Evolutionary conservation across 306 rosid genomes (phyloP).

Genomic region (Cicer judaicum): DNA sequence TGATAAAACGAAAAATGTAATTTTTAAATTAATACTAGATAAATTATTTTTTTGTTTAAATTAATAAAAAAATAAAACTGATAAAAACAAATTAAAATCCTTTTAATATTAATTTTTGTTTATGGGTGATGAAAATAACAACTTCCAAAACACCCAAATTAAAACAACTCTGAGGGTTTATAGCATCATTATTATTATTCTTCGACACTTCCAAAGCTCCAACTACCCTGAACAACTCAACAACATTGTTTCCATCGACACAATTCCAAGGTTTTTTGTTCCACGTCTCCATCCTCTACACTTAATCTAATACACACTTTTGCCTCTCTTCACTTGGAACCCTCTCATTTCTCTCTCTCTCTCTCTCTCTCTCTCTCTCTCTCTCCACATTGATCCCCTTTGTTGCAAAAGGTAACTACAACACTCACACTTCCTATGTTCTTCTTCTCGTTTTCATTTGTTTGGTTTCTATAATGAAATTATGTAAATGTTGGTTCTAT

Average conservation of each 20-base stretch:
- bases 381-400: conserved; percentile 50
- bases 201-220: conserved; percentile 45
- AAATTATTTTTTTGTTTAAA: no score
- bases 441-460: not conserved
- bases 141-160: no score
- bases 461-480: conserved; percentile 15
- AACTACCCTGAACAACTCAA: conserved; percentile 44
- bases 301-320: conserved; percentile 6
- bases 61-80: no score
- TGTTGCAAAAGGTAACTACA: conserved; percentile 50
- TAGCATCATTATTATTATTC: not conserved
- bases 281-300: conserved; percentile 20
- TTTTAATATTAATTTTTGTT: no score
- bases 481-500: conserved; percentile 16
- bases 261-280: conserved; percentile 23
- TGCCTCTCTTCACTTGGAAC: not conserved
- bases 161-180: not conserved
- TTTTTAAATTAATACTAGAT: no score
- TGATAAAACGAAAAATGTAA: no score
- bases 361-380: conserved; percentile 42
- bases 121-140: not conserved
- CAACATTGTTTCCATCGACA: conserved; percentile 55
- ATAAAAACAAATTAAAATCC: no score
- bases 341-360: conserved; percentile 38
- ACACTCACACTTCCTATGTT: not conserved